These are phyloP conservation scores for Ceratopteris richardii DNA, from an alignment of 75 land plant species.

Conservation along the genomic window DNA sequence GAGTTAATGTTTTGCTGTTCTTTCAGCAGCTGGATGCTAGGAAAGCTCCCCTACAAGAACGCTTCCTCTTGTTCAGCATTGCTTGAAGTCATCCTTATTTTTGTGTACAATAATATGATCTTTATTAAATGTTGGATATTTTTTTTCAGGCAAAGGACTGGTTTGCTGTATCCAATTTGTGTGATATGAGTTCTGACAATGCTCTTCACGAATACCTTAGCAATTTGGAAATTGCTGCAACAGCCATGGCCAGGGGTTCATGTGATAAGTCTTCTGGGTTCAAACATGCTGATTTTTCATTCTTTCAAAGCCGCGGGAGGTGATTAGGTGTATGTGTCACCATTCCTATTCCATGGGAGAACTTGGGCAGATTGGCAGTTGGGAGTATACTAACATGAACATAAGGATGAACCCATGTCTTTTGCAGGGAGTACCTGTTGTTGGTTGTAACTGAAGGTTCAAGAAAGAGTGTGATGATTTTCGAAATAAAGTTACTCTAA, in stretches of 20 bases:
- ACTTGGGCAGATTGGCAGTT: too few relatives aligned
- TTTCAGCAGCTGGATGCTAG: neutral
- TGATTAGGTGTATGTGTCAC: neutral
- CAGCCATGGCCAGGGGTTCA: constrained; percentile 33
- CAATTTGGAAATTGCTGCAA: constrained; percentile 34
- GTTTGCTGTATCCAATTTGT: constrained; percentile 18
- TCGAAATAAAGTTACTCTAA: too few relatives aligned
- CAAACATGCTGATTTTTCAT: constrained; percentile 55
- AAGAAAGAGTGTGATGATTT: too few relatives aligned
- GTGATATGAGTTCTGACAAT: constrained; percentile 9
- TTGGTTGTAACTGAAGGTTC: too few relatives aligned
- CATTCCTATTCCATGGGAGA: too few relatives aligned
- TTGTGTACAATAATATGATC: too few relatives aligned
- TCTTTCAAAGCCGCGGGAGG: constrained; percentile 38
- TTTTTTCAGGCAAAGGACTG: constrained; percentile 43
- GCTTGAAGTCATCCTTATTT: too few relatives aligned
- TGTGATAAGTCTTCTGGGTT: constrained; percentile 6
- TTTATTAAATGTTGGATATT: neutral
- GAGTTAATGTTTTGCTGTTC: neutral
- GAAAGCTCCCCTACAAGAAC: neutral
- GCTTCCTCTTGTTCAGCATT: neutral
- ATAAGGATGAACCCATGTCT: too few relatives aligned
- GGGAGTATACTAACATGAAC: too few relatives aligned
- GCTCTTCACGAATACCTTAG: constrained; percentile 33
- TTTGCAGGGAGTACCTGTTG: too few relatives aligned